Conservation (phyloP, 208 protist species). For the Leptomonas seymouri region DNA sequence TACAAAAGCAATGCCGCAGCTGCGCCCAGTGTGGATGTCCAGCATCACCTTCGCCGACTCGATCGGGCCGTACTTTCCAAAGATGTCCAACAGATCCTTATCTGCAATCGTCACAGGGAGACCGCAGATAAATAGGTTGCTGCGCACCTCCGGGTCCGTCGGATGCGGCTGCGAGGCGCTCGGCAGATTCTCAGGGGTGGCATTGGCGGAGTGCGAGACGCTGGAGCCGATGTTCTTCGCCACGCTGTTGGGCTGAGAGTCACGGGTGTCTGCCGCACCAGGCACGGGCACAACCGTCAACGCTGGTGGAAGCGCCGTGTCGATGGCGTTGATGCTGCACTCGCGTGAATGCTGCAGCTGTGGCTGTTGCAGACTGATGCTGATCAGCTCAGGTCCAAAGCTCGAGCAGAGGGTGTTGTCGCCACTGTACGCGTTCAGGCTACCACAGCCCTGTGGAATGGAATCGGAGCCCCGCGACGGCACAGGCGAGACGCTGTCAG, state of each 20-base stretch:
- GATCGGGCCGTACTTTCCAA: constrained; percentile 51
- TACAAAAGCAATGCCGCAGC: constrained; percentile 78
- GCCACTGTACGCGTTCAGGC: constrained; percentile 17
- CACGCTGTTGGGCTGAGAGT: neutral
- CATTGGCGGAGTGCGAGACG: neutral
- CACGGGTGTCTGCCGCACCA: neutral
- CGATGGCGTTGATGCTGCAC: neutral
- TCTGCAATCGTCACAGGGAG: constrained; percentile 50
- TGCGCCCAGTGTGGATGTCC: constrained; percentile 74
- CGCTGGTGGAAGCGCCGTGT: neutral
- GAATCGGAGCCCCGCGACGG: constrained; percentile 11
- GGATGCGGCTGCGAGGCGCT: constrained; percentile 1
- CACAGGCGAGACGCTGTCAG: constrained; percentile 15
- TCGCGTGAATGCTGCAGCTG: neutral
- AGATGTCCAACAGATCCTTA: constrained; percentile 47
- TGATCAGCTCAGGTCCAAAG: constrained; percentile 9
- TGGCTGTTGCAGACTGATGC: constrained; percentile 1
- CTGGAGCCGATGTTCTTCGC: constrained; percentile 6
- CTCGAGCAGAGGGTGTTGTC: constrained; percentile 20
- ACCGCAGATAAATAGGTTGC: constrained; percentile 81
- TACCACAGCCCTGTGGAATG: constrained; percentile 1
- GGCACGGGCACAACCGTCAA: neutral
- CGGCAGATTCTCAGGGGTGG: neutral
- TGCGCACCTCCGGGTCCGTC: constrained; percentile 52
- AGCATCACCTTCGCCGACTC: constrained; percentile 88